Evolutionary conservation across 768 basidiomycete genomes (phyloP), one percentile per base, ranked within the genome.

Genomic region (Leucosporidium scottii): DNA sequence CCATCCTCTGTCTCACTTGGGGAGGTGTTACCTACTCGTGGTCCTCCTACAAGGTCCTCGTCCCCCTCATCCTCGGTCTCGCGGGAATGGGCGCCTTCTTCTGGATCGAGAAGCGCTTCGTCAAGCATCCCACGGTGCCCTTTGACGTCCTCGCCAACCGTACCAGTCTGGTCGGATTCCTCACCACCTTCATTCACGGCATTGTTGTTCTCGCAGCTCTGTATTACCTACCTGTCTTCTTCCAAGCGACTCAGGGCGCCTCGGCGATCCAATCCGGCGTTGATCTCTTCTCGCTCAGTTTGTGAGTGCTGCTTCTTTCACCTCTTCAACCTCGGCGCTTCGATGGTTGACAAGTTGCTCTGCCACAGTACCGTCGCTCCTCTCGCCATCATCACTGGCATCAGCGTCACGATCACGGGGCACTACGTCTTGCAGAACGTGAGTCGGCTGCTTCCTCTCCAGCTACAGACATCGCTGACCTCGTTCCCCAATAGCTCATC

Each of bases 81-180:
- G 66, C 84, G 81, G 72, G 87, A 82, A 81, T 88, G 84, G 67
- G 82, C 84, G n/a, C 83, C 83, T 76, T 82, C 69, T 30, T 84
- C 3, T 36, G 75, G 4, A 81, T 87, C 87, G 53, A 88, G 79
- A 72, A 85, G 84, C 53, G 80, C 80, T 27, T 82, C 82, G 75
- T 78, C 59, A 65, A 66, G 47, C 25, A 73, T 28, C 74, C 75
- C 18, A 74, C 74, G 23, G 74, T 80, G 4, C 80, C 80, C 3
- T 74, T 74, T 48, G 73, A 75, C 36, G 64, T 80, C 4, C 59
- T 81, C 51, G 67, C 61, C n/a, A 81, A 82, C 66, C 75, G 81
- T 6, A 82, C 81, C 1, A 78, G 62, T 30, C 36, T 65, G 50
- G 54, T 56, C 47, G 81, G 80, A 1, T 81, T 79, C 66, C 9